These are phyloP conservation scores for Trichomonas vaginalis DNA, from an alignment of 208 protist genomes.

Conservation along the genomic window DNA sequence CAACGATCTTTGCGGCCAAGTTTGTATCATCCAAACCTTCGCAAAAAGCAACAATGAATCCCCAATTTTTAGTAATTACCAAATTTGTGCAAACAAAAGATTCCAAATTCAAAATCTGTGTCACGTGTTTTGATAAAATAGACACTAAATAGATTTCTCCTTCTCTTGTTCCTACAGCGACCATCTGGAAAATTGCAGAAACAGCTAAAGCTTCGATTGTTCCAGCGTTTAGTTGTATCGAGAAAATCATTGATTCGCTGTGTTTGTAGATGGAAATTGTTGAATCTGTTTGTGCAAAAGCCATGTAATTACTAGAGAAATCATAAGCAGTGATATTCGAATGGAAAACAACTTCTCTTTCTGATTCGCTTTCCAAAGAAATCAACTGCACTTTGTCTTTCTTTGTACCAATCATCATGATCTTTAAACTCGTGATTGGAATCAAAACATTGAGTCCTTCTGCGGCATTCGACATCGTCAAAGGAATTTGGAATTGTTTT, in stretches of 20 bases:
- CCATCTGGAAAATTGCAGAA: neutral
- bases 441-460: no score
- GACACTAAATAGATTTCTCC: neutral
- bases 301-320: neutral
- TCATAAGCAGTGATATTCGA: neutral
- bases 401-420: neutral
- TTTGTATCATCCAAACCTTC: neutral
- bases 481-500: no score
- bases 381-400: neutral
- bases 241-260: neutral
- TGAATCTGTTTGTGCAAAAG: neutral
- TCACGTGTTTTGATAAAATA: neutral
- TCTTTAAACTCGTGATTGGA: no score
- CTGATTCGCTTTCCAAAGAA: neutral
- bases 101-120: neutral
- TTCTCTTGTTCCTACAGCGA: neutral
- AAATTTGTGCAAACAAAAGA: neutral
- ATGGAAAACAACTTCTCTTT: neutral
- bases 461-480: no score
- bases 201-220: neutral
- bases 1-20: neutral
- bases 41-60: neutral
- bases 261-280: neutral
- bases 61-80: neutral
- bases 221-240: neutral